Base-by-base conservation (phyloP, 2,329 filamentous ascomycete species). In the Phialophora chinensis region DNA sequence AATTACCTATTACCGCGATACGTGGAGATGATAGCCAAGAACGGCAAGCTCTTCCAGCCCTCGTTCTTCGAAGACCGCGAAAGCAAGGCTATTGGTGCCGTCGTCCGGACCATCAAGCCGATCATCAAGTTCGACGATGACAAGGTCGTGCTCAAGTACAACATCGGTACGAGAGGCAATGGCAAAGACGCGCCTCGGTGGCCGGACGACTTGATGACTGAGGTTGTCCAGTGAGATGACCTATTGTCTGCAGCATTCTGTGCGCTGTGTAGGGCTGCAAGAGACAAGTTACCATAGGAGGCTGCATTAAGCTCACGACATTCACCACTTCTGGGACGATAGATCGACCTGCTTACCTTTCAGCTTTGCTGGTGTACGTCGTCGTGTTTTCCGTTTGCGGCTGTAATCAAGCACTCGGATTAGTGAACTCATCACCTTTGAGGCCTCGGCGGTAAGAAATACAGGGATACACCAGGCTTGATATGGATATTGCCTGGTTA, bases 131-230 rank as follows among this genome's bases (percentile, higher is more conserved):
- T 79, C 57, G 63, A 66, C 10, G 72, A 75, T 25, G 74, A 75
- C 6, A 72, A 74, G 33, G 78, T 84, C 4, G 70, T 80, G 57
- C 73, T 82, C 54, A 75, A 75, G 33, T 86, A 78, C 70, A 81
- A 84, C 66, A 76, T 86, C 20, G 82, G 83, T 1, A 84, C 83
- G 3, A 77, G 84, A 70, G 77, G 77, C 7, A 86, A 86, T 73
- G 83, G 83, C 1, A 75, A 81, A 2, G 84, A 86, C 72, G 67
- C 78, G 69, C 73, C 83, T 4, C 73, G 70, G 47, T 86, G 84
- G 83, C 84, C 84, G 7, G 72, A 77, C 11, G 76, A 84, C 74
- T 50, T 72, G 54, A 70, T 69, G 66, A 65, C 64, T 3, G 70
- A 72, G 58, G 60, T 72, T 8, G 70, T 72, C 23, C n/a, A 42